Conservation (phyloP, 2,329 filamentous ascomycete genomes). For the Colletotrichum salicis region DNA sequence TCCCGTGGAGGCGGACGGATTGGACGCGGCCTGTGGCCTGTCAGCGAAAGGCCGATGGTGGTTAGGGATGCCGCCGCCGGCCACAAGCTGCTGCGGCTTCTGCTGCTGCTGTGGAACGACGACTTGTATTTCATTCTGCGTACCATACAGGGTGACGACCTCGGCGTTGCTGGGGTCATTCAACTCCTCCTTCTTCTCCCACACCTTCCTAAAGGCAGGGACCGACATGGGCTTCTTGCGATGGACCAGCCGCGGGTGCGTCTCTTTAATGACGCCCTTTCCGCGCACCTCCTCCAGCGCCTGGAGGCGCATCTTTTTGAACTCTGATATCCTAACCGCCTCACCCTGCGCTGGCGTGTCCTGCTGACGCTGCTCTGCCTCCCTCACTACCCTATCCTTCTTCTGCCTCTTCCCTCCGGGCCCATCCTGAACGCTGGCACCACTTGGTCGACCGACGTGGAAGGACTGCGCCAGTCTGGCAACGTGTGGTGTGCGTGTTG, state of each 20-base stretch:
- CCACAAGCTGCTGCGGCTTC: background rate
- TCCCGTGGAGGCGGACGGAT: constrained; percentile 76
- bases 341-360: background rate
- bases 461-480: constrained; percentile 21
- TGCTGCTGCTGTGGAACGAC: background rate
- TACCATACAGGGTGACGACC: constrained; percentile 42
- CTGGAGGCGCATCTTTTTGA: constrained; percentile 29
- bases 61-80: background rate
- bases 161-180: constrained; percentile 4
- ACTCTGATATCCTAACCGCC: constrained; percentile 22
- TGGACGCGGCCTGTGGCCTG: constrained; percentile 73
- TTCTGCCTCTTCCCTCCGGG: background rate
- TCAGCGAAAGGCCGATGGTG: constrained; percentile 12
- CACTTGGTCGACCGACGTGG: constrained; percentile 23
- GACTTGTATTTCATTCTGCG: constrained; percentile 30
- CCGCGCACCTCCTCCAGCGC: constrained; percentile 18
- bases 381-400: constrained; percentile 9
- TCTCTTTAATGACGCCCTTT: constrained; percentile 26
- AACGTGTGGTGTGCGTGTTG: constrained; percentile 34
- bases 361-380: background rate
- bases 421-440: constrained; percentile 27
- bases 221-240: constrained; percentile 29
- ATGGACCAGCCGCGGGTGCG: constrained; percentile 35
- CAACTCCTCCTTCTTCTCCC: constrained; percentile 15
- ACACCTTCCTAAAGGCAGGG: constrained; percentile 29